Evolutionary conservation across 169 alveolate genomes (phyloP).

Genomic region (Eimeria sp.): DNA sequence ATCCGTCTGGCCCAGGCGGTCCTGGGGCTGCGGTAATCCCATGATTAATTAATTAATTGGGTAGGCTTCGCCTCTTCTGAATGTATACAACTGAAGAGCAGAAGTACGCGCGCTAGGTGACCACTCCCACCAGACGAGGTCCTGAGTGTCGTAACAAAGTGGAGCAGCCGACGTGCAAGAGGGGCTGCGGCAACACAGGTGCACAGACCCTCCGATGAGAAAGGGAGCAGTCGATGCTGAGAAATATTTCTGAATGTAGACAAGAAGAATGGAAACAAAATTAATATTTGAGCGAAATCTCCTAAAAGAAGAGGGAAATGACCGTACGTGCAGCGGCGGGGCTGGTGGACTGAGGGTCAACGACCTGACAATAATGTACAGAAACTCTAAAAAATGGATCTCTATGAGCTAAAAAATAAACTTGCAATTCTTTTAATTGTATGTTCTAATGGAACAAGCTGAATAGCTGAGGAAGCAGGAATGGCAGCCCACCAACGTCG

Average conservation of each 20-base stretch:
- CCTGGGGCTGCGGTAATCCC: slow-evolving; percentile 43
- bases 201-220: not conserved
- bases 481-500: not conserved
- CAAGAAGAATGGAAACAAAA: not conserved
- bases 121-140: not conserved
- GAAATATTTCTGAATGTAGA: not conserved
- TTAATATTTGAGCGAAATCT: not conserved
- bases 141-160: not conserved
- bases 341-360: slow-evolving; percentile 23
- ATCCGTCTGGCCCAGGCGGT: not conserved
- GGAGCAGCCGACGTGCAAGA: slow-evolving; percentile 2
- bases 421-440: not conserved
- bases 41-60: not conserved
- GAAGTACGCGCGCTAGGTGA: not conserved
- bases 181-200: not conserved
- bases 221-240: not conserved
- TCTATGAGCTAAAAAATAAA: not conserved
- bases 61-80: not conserved
- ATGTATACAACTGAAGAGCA: not conserved
- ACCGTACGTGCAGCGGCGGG: not conserved
- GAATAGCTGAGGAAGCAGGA: not conserved
- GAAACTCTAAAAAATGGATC: not conserved
- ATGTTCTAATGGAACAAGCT: not conserved
- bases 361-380: not conserved
- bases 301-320: not conserved